These are phyloP conservation scores for Trichosporon inkin DNA, from an alignment of 1,284 basidiomycete genomes.

Conservation along the genomic window DNA sequence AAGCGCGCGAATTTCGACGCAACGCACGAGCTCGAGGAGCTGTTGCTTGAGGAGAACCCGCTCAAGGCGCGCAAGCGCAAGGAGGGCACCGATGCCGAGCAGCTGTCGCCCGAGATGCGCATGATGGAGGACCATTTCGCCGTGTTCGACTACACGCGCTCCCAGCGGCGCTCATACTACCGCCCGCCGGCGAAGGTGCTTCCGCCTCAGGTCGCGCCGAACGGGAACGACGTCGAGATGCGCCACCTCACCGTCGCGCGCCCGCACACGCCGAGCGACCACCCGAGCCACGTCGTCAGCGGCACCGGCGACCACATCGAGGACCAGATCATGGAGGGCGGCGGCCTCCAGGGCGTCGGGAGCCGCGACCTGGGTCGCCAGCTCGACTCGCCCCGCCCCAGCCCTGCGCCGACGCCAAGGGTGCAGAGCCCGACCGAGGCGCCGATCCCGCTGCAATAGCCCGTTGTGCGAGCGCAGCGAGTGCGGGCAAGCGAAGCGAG, in stretches of 20 bases:
- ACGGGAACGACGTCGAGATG: conserved; percentile 19
- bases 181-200: conserved; percentile 24
- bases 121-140: conserved; percentile 89
- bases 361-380: conserved; percentile 25
- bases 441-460: not conserved
- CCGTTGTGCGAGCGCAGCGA: not conserved
- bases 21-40: conserved; percentile 95
- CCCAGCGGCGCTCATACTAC: conserved; percentile 48
- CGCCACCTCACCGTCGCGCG: not conserved
- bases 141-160: conserved; percentile 48
- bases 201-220: conserved; percentile 28
- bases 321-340: conserved; percentile 49
- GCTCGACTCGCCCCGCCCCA: conserved; percentile 13
- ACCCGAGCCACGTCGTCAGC: conserved; percentile 27
- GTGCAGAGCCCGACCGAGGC: not conserved
- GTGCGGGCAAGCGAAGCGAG: too few species aligned
- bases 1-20: conserved; percentile 99
- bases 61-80: conserved; percentile 91
- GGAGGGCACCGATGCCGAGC: conserved; percentile 77
- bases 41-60: conserved; percentile 93
- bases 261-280: conserved; percentile 15
- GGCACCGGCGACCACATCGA: conserved; percentile 49
- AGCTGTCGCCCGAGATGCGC: conserved; percentile 81
- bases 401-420: not conserved
- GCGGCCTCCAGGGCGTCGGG: conserved; percentile 45